Evolutionary conservation across 2,329 filamentous ascomycete species (phyloP), one percentile per base, ranked within the genome.

Genomic region (Gnomoniopsis sp.): DNA sequence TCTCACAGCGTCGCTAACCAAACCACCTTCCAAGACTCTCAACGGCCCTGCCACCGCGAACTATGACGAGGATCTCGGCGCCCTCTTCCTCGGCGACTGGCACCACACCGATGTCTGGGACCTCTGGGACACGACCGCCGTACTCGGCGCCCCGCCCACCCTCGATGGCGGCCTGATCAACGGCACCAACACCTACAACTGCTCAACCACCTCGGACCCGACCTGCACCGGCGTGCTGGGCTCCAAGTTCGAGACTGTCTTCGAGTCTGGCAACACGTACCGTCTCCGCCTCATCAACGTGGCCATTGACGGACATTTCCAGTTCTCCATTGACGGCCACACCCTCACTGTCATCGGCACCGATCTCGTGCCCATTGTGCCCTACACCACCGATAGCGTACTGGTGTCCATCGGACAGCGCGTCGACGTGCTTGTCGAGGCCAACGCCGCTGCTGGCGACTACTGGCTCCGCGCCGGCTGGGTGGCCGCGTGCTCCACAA

Each of bases 351-450:
- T 88, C 38, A 84, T 88, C 43, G 75, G 78, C 0, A 73, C 70
- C n/a, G 86, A 87, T 60, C 70, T 87, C 3, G 81, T 87, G 0
- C 82, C 84, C 2, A 75, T 88, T 23, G 65, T 74, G 23, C 84
- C 85, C 0, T 88, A 80, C 60, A 70, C 70, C 0, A 78, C 83
- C 0, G 73, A 75, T 0, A 72, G 71, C 21, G 52, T 85, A 3
- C 71, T 72, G 26, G 65, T 82, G 49, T 73, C 70, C 7, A 78
- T 80, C 62, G 77, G 77, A n/a, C 69, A 73, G 63, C 69, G 63
- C 17, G 62, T 61, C 50, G 63, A 65, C 41, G 56, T 65, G 8
- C 57, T 65, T 17, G 61, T 65, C 11, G 58, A 60, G 47, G 63
- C 63, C 2, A 55, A 61, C 15, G 59, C 57, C 8, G 30, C 46